A percentile compares a stretch with the other conserved stretches of the same genome.
These are phyloP conservation scores for Spiromastix sp. DNA, from an alignment of 2,329 filamentous ascomycete species.

Conservation along the genomic window DNA sequence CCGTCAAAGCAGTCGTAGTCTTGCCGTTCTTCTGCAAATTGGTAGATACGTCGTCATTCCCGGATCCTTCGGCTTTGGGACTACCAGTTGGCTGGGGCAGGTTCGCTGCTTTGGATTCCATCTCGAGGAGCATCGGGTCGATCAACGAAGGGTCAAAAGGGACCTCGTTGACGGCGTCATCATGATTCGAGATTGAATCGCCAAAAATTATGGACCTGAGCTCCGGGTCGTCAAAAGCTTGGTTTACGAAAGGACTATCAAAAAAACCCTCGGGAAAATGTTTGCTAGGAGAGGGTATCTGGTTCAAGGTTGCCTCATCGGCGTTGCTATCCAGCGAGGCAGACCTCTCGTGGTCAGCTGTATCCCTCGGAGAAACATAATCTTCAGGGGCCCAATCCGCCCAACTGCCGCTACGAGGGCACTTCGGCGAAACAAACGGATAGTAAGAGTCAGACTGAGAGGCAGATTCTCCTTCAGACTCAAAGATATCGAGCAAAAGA, in stretches of 20 bases:
- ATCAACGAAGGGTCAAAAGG: conserved; percentile 25
- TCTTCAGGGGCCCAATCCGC: conserved; percentile 27
- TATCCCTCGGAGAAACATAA: conserved; percentile 21
- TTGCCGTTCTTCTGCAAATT: conserved; percentile 9
- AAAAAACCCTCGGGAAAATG: too few relatives aligned
- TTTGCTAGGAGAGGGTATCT: too few relatives aligned
- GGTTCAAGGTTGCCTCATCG: neutral
- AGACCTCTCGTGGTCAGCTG: neutral
- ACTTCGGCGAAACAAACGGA: conserved; percentile 18
- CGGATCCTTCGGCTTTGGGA: conserved; percentile 7
- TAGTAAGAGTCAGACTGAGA: conserved; percentile 20
- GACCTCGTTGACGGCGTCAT: conserved; percentile 5
- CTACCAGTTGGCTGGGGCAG: conserved; percentile 16
- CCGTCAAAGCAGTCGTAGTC: too few relatives aligned
- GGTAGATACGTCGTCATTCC: conserved; percentile 7
- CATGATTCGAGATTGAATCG: conserved; percentile 4
- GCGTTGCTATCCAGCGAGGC: neutral
- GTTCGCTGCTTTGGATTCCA: too few relatives aligned
- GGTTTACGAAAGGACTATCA: neutral
- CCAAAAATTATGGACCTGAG: conserved; percentile 24
- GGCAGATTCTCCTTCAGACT: conserved; percentile 18
- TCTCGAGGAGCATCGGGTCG: conserved; percentile 15
- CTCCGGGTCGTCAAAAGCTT: conserved; percentile 4
- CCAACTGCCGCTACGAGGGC: conserved; percentile 20
- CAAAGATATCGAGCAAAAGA: conserved; percentile 30